phyloP scores from a whole-genome alignment of 2,329 filamentous ascomycete species.

The Lecanoromycetidae sp. region DNA sequence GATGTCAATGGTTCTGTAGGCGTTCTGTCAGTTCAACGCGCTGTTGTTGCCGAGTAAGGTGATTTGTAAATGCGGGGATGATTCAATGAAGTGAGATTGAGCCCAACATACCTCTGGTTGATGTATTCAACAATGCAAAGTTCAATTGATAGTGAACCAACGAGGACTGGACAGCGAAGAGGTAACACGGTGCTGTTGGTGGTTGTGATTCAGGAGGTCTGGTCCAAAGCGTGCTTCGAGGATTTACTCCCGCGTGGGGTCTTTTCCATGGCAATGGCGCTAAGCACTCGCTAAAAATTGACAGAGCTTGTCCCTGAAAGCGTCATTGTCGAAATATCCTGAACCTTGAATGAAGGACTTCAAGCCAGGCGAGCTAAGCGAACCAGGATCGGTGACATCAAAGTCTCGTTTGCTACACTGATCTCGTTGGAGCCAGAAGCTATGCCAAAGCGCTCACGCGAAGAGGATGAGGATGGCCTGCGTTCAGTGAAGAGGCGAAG shows the following conservation, averaged over 20 bases:
- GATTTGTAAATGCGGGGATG: not conserved
- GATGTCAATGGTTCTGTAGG: not conserved
- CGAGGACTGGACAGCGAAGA: no score
- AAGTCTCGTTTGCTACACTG: not conserved
- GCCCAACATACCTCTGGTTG: not conserved
- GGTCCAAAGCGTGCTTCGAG: no score
- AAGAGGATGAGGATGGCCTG: constrained; percentile 30
- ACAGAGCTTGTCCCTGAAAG: not conserved
- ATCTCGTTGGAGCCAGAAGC: not conserved
- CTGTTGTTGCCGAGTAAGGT: not conserved
- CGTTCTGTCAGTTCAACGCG: not conserved
- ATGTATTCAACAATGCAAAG: not conserved
- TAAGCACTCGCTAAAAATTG: constrained; percentile 5
- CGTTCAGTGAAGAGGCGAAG: constrained; percentile 36
- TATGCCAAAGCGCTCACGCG: constrained; percentile 22
- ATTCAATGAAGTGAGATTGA: not conserved
- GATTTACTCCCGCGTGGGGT: not conserved
- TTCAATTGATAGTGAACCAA: no score
- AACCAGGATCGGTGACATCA: no score
- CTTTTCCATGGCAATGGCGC: constrained; percentile 4
- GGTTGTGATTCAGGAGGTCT: no score
- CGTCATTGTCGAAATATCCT: not conserved
- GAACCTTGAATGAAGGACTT: no score
- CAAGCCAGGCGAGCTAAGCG: no score
- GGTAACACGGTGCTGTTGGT: no score